Base-by-base conservation (phyloP, 371 early-diverging fungal species). In the Choanephora cucurbitarum region DNA sequence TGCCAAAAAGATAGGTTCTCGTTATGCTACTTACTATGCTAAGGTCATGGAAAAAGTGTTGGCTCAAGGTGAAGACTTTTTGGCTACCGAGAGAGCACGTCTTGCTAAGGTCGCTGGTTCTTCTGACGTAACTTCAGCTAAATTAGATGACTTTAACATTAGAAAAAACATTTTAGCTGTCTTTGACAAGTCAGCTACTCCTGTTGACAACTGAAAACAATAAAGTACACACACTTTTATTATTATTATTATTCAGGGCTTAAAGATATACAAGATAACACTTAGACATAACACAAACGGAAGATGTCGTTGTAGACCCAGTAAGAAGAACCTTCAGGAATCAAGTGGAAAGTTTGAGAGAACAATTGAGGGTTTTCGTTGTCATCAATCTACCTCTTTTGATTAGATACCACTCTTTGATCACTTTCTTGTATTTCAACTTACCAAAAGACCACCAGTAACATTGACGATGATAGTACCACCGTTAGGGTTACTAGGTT, bases 371-470 rank as follows among this genome's bases (percentile, higher is more conserved):
- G 88, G 67, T 88, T 85, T 9, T 58, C 43, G 69, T 92, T 92
- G 13, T 88, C 87, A 58, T 92, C 95, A 39, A 91, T 70, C 91
- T 90, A 66, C n/a, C n/a, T n/a, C n/a, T n/a, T n/a, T n/a, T n/a
- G n/a, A n/a, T n/a, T n/a, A n/a, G n/a, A n/a, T n/a, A n/a, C n/a
- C n/a, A n/a, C n/a, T n/a, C n/a, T n/a, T n/a, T n/a, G n/a, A n/a
- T n/a, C n/a, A n/a, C n/a, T 54, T 45, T 54, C 18, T 6, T 37
- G 22, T 50, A 42, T 21, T 28, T 3, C 7, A 2, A 57, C 76
- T 56, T 84, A 90, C 93, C 70, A 88, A 62, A 17, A 96, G 83
- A 67, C 84, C 86, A 57, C 97, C 97, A 52, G 94, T 92, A n/a
- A 95, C 94, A 18, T 72, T 44, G 47, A 96, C 88, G 24, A 95